These are phyloP conservation scores for Cladosporium sp. DNA, from an alignment of 2,329 filamentous ascomycete genomes.

Conservation along the genomic window DNA sequence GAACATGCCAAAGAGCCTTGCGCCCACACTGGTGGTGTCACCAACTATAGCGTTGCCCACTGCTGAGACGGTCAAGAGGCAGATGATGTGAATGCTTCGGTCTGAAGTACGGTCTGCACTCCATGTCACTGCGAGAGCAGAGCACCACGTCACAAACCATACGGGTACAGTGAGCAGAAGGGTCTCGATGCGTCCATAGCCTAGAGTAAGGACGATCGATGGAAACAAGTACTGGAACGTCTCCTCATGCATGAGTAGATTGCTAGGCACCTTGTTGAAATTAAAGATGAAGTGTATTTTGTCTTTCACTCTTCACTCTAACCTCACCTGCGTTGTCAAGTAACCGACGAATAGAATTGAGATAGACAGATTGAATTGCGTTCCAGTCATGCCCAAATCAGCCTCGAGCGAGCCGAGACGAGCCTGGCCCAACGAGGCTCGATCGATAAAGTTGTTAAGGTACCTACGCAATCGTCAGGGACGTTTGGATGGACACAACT, in stretches of 20 bases:
- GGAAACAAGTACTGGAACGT: slow-evolving; percentile 68
- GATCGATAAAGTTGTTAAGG: slow-evolving; percentile 69
- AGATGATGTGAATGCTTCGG: slow-evolving; percentile 58
- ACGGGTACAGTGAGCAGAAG: slow-evolving; percentile 57
- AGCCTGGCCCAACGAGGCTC: slow-evolving; percentile 55
- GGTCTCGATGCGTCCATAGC: slow-evolving; percentile 56
- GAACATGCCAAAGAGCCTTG: slow-evolving; percentile 64
- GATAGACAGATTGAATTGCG: slow-evolving; percentile 58
- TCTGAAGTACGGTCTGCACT: slow-evolving; percentile 57
- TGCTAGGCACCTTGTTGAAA: slow-evolving; percentile 51
- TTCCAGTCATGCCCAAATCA: slow-evolving; percentile 56
- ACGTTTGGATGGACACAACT: too few species aligned
- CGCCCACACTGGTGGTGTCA: slow-evolving; percentile 50
- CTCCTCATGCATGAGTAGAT: slow-evolving; percentile 56
- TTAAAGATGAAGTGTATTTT: too few species aligned
- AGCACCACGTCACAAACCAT: slow-evolving; percentile 58
- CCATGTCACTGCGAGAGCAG: slow-evolving; percentile 56
- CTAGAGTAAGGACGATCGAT: slow-evolving; percentile 61
- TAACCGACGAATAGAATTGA: slow-evolving; percentile 57
- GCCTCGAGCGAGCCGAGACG: slow-evolving; percentile 55
- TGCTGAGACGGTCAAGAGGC: slow-evolving; percentile 53
- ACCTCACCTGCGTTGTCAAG: slow-evolving; percentile 54
- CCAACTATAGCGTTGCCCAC: slow-evolving; percentile 59
- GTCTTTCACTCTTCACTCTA: too few species aligned
- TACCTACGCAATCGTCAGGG: not conserved